These are phyloP conservation scores for Immersiporthe knoxdaviesiana DNA, from an alignment of 2,329 filamentous ascomycete genomes.

Conservation along the genomic window DNA sequence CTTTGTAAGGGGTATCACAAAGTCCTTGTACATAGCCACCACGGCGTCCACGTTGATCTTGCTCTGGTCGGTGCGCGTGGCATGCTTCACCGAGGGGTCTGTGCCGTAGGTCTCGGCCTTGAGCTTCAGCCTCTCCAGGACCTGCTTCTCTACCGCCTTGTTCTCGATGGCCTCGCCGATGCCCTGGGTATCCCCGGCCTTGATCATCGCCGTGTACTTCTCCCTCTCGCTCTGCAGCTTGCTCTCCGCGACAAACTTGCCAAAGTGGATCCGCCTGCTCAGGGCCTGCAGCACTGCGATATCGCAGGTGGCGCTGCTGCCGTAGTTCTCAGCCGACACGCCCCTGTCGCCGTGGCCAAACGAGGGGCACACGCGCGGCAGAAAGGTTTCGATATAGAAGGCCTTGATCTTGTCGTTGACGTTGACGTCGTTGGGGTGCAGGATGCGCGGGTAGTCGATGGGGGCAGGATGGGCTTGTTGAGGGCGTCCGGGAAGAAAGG, in stretches of 20 bases:
- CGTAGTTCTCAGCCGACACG: slow-evolving; percentile 92
- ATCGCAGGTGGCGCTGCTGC: slow-evolving; percentile 87
- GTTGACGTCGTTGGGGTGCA: slow-evolving; percentile 87
- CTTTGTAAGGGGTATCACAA: slow-evolving; percentile 97
- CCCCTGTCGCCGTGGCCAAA: slow-evolving; percentile 79
- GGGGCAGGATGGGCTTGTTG: slow-evolving; percentile 80
- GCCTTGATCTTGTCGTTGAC: slow-evolving; percentile 86
- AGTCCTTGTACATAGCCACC: slow-evolving; percentile 86
- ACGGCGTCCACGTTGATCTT: slow-evolving; percentile 96
- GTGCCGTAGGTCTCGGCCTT: slow-evolving; percentile 95
- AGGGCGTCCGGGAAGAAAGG: slow-evolving; percentile 86
- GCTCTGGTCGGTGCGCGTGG: slow-evolving; percentile 55
- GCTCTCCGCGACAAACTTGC: slow-evolving; percentile 96
- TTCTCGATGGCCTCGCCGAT: slow-evolving; percentile 93
- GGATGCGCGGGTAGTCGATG: slow-evolving; percentile 83
- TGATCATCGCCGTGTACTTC: slow-evolving; percentile 80
- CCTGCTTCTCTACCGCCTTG: slow-evolving; percentile 83
- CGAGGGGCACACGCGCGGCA: slow-evolving; percentile 81
- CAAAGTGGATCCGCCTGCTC: slow-evolving; percentile 91
- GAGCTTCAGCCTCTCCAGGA: slow-evolving; percentile 80
- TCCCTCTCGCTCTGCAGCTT: slow-evolving; percentile 88
- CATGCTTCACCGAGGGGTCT: slow-evolving; percentile 68
- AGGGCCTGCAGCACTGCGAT: slow-evolving; percentile 88
- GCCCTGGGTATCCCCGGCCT: slow-evolving; percentile 74
- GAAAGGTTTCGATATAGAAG: slow-evolving; percentile 80